Conservation (phyloP, 768 basidiomycete species). For the Rossbeevera mucosa region DNA sequence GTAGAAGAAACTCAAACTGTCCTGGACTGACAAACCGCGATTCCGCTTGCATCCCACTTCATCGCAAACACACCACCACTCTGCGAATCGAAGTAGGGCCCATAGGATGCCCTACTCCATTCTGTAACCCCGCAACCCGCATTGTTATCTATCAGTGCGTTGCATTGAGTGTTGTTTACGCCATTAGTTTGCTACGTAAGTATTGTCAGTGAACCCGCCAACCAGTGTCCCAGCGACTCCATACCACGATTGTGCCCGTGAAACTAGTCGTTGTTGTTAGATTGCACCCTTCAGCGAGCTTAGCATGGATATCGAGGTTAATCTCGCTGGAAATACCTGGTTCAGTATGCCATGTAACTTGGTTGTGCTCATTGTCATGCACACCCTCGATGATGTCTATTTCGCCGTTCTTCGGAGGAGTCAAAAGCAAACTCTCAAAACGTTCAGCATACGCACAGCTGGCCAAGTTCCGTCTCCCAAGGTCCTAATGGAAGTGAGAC, state of each 20-base stretch:
- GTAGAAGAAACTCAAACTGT: background rate
- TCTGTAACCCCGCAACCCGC: constrained; percentile 77
- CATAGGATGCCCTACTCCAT: constrained; percentile 79
- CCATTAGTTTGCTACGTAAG: constrained; percentile 45
- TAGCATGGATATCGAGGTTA: background rate
- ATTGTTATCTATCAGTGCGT: constrained; percentile 50
- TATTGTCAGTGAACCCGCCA: constrained; percentile 1
- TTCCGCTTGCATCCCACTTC: constrained; percentile 80
- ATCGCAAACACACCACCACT: constrained; percentile 85
- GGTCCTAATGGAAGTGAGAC: constrained; percentile 20
- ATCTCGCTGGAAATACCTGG: constrained; percentile 39
- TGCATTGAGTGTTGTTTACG: constrained; percentile 49
- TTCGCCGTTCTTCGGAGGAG: constrained; percentile 55
- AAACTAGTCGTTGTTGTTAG: constrained; percentile 52
- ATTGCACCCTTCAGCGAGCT: constrained; percentile 45
- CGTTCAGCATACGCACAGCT: constrained; percentile 37
- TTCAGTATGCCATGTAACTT: constrained; percentile 76
- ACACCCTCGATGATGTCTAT: constrained; percentile 85
- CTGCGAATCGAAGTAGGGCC: constrained; percentile 72
- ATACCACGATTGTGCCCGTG: constrained; percentile 60
- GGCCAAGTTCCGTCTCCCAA: constrained; percentile 59
- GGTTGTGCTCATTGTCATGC: constrained; percentile 79
- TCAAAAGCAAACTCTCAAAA: constrained; percentile 1
- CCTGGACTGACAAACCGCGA: constrained; percentile 60
- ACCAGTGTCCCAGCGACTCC: constrained; percentile 20